Base-by-base conservation (phyloP, 1,139 yeast genomes). In the Saccharomyces hybrid region DNA sequence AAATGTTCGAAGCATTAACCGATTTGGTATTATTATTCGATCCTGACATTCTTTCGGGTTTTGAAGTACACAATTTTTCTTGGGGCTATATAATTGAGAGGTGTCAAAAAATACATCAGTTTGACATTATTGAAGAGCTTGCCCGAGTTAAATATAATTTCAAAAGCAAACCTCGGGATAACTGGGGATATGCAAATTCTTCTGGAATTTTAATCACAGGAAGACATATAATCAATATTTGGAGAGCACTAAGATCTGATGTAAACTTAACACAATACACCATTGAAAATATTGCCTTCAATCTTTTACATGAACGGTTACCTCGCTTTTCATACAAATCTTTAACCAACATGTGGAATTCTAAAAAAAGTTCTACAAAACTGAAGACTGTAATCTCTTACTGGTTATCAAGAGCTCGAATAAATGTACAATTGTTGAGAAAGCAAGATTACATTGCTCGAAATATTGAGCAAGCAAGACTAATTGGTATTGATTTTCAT, bases 71-170 rank as follows among this genome's bases (percentile, higher is more conserved):
- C 63, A 74, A 84, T 1, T 64, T 79, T 1, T 88, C 97, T 0
- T 91, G 98, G 97, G 98, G 99, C 0, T 93, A 88, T 64, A 55
- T 91, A 0, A 76, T 88, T 44, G 95, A 88, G 57, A 70, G 99
- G 47, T 80, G 82, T 56, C 67, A 75, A 28, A 62, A 59, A 0
- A 71, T 68, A 1, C 76, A 75, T 62, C 80, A 79, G 2, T 71
- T 78, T 24, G 86, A 88, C 62, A 64, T 89, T n/a, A 71, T 74
- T 19, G 69, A 69, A 1, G 75, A 77, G 50, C 66, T 84, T 1
- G 78, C 88, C 0, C 69, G 93, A 52, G 84, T 82, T 1, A 70
- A 65, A 0, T 64, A 59, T 46, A 78, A 78, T 50, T 74, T 78
- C 51, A 77, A 76, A 52, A 83, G 81, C 32, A 83, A 80, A 64